Base-by-base conservation (phyloP, 306 rosid species). In the Pyrus bretschneideri region DNA sequence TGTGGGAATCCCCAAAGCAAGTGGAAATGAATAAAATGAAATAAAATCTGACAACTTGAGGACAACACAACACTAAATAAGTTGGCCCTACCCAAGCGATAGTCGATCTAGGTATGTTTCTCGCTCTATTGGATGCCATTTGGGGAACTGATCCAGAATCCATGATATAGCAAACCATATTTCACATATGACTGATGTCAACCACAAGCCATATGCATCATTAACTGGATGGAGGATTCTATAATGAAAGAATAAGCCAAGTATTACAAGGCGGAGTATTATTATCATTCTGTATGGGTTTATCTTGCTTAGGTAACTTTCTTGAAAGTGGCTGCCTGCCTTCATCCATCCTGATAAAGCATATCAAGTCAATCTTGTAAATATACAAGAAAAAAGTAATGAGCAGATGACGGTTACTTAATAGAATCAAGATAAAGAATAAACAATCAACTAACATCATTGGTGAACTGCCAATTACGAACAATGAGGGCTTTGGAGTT, bases 91-190 rank as follows among this genome's bases (percentile, higher is more conserved):
- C 99, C 99, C 90, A 45, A 95, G 85, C 0, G 96, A 92, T 30
- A 95, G 85, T 40, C 99, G 89, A 80, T 95, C 98, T 49, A 95
- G 99, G 83, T 95, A 95, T n/a, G 99, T 95, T 86, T 95, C 99
- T 22, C 99, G 84, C 76, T 72, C 67, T 76, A 95, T 91, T 42
- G 99, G 99, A 82, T 81, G 77, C 99, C 99, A 95, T 73, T 95
- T 95, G 18, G 99, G 99, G 81, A 95, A 95, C 76, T 95, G 98
- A 78, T 95, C 99, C 78, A 95, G 88, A 81, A 95, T 88, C 99
- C 99, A 95, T 30, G 99, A 95, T 31, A 81, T 93, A 76, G 83
- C 99, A 88, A 95, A 95, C 99, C 99, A 95, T 81, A 95, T 95
- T 79, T 95, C 99, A 71, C 99, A 95, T 40, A 95, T 92, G 74